A percentile compares a stretch with the other conserved stretches of the same genome.
These are phyloP conservation scores for Ormosia emarginata DNA, from an alignment of 306 rosid genomes.

Conservation along the genomic window DNA sequence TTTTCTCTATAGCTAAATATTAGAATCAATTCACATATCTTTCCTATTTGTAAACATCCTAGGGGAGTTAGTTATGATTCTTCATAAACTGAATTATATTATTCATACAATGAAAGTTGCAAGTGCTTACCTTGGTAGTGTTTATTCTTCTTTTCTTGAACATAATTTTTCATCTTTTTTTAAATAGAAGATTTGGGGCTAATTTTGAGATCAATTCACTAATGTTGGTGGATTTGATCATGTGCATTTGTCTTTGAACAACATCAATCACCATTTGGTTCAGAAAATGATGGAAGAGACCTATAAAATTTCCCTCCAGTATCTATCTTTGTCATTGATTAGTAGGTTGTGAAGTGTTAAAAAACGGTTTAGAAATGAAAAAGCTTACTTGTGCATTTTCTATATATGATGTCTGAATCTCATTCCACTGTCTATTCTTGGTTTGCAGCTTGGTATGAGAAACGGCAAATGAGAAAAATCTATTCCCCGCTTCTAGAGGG, in stretches of 20 bases:
- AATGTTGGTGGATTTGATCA: not conserved
- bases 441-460: conserved; percentile 90
- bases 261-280: not conserved
- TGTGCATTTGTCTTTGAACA: not conserved
- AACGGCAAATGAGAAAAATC: conserved; percentile 86
- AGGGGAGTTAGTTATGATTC: not conserved
- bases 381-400: not conserved
- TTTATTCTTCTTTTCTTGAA: not conserved
- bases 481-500: conserved; percentile 98
- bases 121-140: not conserved
- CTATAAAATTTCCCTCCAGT: not conserved
- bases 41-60: not conserved
- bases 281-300: not conserved
- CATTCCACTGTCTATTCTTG: conserved; percentile 9
- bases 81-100: not conserved
- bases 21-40: not conserved
- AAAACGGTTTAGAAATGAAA: not conserved
- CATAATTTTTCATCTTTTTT: not conserved
- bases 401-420: not conserved
- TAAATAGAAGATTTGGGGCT: not conserved
- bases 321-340: not conserved
- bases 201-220: not conserved
- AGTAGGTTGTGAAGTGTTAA: not conserved
- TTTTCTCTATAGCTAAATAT: not conserved
- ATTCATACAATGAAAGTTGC: not conserved